Conservation (phyloP, 305 asterid species). For the Fraxinus angustifolia region DNA sequence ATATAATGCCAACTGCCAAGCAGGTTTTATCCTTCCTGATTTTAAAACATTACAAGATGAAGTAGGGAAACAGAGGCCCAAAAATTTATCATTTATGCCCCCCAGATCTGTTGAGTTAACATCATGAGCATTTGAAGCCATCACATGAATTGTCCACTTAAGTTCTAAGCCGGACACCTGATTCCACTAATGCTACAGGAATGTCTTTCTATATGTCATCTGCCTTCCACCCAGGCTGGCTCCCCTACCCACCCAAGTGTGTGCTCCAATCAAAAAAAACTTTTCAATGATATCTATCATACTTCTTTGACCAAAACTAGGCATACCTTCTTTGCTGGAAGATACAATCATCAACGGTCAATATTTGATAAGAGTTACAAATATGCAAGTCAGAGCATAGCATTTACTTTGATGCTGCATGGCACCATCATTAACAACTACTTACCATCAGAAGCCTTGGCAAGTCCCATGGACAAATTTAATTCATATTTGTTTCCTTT, state of each 20-base stretch:
- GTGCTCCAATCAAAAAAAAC: background rate
- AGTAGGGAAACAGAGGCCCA: background rate
- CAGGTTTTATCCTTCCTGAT: background rate
- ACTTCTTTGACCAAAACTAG: background rate
- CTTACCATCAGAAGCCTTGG: background rate
- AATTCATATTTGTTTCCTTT: background rate
- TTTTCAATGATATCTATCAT: background rate
- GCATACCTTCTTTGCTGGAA: background rate
- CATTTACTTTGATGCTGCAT: background rate
- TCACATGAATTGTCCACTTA: background rate
- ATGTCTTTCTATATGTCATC: background rate
- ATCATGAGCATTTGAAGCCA: background rate
- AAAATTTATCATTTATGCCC: background rate
- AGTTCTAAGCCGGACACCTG: background rate
- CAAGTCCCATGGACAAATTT: background rate
- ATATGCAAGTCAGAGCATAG: background rate
- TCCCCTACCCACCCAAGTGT: background rate
- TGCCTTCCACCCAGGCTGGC: background rate
- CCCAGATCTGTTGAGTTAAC: background rate
- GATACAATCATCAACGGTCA: background rate
- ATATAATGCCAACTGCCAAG: background rate
- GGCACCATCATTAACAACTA: background rate
- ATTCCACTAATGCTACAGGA: background rate
- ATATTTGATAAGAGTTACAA: background rate
- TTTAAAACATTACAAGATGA: background rate